Conservation (phyloP, 1,284 basidiomycete genomes). For the Xerocomus cyaneibrunnescens region DNA sequence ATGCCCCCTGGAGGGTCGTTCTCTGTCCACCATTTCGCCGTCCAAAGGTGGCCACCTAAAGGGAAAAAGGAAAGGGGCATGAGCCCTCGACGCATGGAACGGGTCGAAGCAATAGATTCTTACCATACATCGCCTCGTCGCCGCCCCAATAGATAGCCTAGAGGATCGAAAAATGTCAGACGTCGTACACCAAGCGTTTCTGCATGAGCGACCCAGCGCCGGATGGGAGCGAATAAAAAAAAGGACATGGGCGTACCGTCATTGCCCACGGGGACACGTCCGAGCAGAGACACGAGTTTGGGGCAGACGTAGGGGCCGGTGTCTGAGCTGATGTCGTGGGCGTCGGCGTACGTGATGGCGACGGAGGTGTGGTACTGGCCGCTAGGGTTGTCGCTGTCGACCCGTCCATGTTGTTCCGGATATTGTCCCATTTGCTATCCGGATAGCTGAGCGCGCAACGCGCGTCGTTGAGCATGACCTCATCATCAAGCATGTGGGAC, state of each 20-base stretch:
- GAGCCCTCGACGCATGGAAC: neutral
- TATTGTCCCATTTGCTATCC: constrained; percentile 67
- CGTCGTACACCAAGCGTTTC: too few relatives aligned
- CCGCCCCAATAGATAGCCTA: constrained; percentile 50
- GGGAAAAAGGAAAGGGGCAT: neutral
- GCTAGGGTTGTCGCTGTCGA: constrained; percentile 22
- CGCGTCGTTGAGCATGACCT: neutral
- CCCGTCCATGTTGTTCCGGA: constrained; percentile 58
- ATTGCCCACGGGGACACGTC: constrained; percentile 55
- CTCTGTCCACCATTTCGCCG: constrained; percentile 58
- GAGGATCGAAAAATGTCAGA: neutral
- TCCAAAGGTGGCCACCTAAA: constrained; percentile 48
- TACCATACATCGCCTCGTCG: constrained; percentile 49
- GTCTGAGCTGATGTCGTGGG: constrained; percentile 17
- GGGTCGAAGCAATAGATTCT: neutral
- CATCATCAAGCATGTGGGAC: constrained; percentile 5
- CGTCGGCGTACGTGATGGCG: constrained; percentile 6
- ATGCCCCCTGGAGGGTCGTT: constrained; percentile 46
- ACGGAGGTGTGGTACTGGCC: constrained; percentile 16
- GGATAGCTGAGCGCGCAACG: constrained; percentile 47
- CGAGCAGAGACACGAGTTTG: constrained; percentile 41
- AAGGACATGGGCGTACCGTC: constrained; percentile 24
- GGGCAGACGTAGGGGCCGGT: constrained; percentile 16
- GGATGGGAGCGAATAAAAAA: neutral
- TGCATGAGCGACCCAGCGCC: neutral